A percentile compares a stretch with the other conserved stretches of the same genome.
Evolutionary conservation across 2,329 filamentous ascomycete genomes (phyloP).

Genomic region (Fusarium robinianum): DNA sequence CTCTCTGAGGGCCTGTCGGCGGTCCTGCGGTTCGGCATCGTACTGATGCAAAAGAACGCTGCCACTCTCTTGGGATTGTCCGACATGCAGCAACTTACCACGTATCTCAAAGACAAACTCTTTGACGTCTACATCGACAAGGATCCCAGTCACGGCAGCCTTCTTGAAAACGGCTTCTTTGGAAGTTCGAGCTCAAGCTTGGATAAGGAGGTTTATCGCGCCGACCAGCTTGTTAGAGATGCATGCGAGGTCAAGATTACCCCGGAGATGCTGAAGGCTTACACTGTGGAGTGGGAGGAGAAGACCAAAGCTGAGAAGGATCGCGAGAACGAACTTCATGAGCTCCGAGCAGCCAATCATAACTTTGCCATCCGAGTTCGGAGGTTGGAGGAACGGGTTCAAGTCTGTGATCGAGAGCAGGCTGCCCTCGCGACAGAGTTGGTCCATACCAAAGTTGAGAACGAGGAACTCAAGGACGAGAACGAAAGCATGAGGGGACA

Average conservation of each 20-base stretch:
- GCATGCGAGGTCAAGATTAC: conserved; percentile 87
- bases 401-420: conserved; percentile 88
- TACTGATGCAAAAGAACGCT: conserved; percentile 94
- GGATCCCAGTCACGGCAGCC: conserved; percentile 85
- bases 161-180: conserved; percentile 96
- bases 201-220: conserved; percentile 95
- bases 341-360: conserved; percentile 68
- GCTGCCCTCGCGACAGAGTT: conserved; percentile 89
- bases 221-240: conserved; percentile 90
- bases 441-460: conserved; percentile 90
- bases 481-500: conserved; percentile 88
- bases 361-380: conserved; percentile 77
- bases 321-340: conserved; percentile 78
- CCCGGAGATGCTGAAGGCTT: conserved; percentile 77
- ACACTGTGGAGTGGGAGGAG: conserved; percentile 90
- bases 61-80: conserved; percentile 77
- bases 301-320: conserved; percentile 82
- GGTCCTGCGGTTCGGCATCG: conserved; percentile 91
- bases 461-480: conserved; percentile 84
- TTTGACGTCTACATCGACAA: conserved; percentile 98
- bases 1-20: conserved; percentile 91
- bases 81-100: conserved; percentile 88
- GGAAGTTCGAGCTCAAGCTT: conserved; percentile 85
- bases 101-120: conserved; percentile 87
- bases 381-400: conserved; percentile 81